phyloP scores from a whole-genome alignment of 2,329 filamentous ascomycete genomes.

The Dichotomopilus funicola region DNA sequence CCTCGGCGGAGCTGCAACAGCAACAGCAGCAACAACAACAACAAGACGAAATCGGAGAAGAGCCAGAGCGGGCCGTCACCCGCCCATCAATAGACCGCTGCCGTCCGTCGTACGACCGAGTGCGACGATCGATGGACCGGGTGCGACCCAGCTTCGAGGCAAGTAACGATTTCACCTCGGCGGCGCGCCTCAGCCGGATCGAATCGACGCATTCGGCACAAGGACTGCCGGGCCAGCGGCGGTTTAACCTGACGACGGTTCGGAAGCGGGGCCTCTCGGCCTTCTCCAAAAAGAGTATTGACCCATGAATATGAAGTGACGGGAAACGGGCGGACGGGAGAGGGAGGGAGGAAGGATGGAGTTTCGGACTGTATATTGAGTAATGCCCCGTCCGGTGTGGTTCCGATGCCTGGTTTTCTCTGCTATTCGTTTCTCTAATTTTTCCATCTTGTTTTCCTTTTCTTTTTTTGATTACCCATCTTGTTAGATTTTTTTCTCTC shows the following conservation, averaged over 20 bases:
- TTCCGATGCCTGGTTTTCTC: not conserved
- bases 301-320: constrained; percentile 9
- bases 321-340: too few relatives aligned
- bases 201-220: constrained; percentile 61
- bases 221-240: constrained; percentile 17
- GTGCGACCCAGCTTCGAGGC: constrained; percentile 78
- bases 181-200: constrained; percentile 74
- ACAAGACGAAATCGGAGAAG: constrained; percentile 24
- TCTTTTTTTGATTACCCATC: constrained; percentile 5
- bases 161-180: constrained; percentile 85
- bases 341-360: not conserved
- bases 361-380: not conserved
- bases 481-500: constrained; percentile 18
- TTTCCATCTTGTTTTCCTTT: not conserved
- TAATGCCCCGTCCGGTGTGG: not conserved
- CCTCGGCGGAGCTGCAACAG: constrained; percentile 48
- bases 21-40: not conserved
- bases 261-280: constrained; percentile 25
- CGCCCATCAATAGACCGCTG: constrained; percentile 60
- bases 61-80: constrained; percentile 25
- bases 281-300: constrained; percentile 27
- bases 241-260: constrained; percentile 25
- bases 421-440: constrained; percentile 3
- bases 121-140: constrained; percentile 80
- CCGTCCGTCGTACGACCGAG: constrained; percentile 80